Percentiles rank a stretch among this genome's conserved stretches.
These are phyloP conservation scores for Galerina marginata DNA, from an alignment of 768 basidiomycete genomes.

Conservation along the genomic window DNA sequence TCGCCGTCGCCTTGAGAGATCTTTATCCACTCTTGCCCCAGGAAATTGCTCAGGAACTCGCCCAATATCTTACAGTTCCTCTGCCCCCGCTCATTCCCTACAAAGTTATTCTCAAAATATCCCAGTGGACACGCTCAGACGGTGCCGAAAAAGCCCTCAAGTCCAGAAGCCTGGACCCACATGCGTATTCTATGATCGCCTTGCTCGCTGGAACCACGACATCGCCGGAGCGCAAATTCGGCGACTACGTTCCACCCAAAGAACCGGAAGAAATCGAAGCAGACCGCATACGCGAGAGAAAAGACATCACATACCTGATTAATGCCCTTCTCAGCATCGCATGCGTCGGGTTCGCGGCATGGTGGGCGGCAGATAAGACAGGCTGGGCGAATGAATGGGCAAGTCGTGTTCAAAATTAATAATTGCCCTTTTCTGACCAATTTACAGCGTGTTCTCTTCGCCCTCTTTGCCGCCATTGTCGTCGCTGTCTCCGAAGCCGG, in stretches of 20 bases:
- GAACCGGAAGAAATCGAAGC: slow-evolving; percentile 54
- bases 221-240: slow-evolving; percentile 78
- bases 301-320: slow-evolving; percentile 69
- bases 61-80: slow-evolving; percentile 40
- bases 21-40: slow-evolving; percentile 52
- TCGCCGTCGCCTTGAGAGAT: slow-evolving; percentile 52
- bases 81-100: slow-evolving; percentile 63
- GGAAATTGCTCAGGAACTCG: slow-evolving; percentile 47
- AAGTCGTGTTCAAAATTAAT: slow-evolving; percentile 31
- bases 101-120: slow-evolving; percentile 58
- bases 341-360: slow-evolving; percentile 70
- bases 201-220: slow-evolving; percentile 79
- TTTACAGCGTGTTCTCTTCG: slow-evolving; percentile 61
- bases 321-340: slow-evolving; percentile 75
- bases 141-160: slow-evolving; percentile 46
- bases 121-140: slow-evolving; percentile 70
- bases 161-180: slow-evolving; percentile 50
- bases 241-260: slow-evolving; percentile 49
- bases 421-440: slow-evolving; percentile 10
- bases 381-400: slow-evolving; percentile 82
- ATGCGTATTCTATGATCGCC: slow-evolving; percentile 70
- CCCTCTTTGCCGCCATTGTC: slow-evolving; percentile 62
- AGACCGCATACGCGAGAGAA: slow-evolving; percentile 57
- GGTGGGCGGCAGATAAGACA: slow-evolving; percentile 71
- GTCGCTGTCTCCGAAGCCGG: slow-evolving; percentile 74